These are phyloP conservation scores for Xylaria castorea DNA, from an alignment of 495 filamentous ascomycete species.

Conservation along the genomic window DNA sequence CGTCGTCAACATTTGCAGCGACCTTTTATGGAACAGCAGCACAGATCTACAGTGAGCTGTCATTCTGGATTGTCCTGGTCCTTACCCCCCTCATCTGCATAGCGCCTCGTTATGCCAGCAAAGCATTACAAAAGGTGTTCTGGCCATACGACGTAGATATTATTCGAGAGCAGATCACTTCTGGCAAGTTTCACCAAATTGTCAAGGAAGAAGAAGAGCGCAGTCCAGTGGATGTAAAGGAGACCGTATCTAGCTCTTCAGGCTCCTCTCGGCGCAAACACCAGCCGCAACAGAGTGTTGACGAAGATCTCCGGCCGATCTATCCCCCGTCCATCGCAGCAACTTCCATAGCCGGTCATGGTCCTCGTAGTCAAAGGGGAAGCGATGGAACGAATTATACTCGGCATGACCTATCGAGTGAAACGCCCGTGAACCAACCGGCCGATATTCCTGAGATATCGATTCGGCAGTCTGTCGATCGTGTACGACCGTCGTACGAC, in stretches of 20 bases:
- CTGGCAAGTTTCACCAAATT: slow-evolving; percentile 78
- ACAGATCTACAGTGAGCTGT: slow-evolving; percentile 78
- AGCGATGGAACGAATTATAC: slow-evolving; percentile 96
- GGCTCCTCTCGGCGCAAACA: slow-evolving; percentile 53
- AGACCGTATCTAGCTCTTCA: slow-evolving; percentile 52
- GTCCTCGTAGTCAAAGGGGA: slow-evolving; percentile 84
- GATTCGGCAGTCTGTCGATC: slow-evolving; percentile 66
- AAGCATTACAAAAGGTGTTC: slow-evolving; percentile 89
- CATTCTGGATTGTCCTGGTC: slow-evolving; percentile 85
- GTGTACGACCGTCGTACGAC: slow-evolving; percentile 78
- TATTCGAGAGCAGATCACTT: slow-evolving; percentile 86
- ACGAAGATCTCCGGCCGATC: slow-evolving; percentile 86
- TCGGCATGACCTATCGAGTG: slow-evolving; percentile 62
- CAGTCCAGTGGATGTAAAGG: slow-evolving; percentile 32
- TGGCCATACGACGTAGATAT: slow-evolving; percentile 94
- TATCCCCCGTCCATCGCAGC: slow-evolving; percentile 88
- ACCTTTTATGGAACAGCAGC: slow-evolving; percentile 79
- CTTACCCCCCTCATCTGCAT: slow-evolving; percentile 79
- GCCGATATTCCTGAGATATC: slow-evolving; percentile 49
- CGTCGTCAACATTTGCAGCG: slow-evolving; percentile 57
- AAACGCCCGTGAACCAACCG: slow-evolving; percentile 40
- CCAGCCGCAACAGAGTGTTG: slow-evolving; percentile 63
- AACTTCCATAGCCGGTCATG: slow-evolving; percentile 69
- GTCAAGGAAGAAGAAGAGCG: slow-evolving; percentile 52
- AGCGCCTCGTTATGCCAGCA: slow-evolving; percentile 83